phyloP scores from a whole-genome alignment of 108 stramenopile genomes.

The Discostella stelligeroides region DNA sequence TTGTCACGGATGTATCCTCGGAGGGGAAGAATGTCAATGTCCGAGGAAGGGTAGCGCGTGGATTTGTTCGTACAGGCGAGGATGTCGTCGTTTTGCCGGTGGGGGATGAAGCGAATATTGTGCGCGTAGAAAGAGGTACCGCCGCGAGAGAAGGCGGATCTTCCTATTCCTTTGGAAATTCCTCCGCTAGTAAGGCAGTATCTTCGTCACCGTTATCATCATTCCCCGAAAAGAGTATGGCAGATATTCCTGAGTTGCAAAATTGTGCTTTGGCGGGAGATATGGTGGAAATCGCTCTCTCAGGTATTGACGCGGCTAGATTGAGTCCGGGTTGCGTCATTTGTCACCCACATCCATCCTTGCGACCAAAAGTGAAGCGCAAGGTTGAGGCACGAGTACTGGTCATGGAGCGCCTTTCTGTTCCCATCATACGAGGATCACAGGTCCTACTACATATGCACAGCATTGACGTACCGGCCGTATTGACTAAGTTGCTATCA shows the following conservation, averaged over 20 bases:
- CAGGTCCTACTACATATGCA: slow-evolving; percentile 87
- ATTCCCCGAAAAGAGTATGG: slow-evolving; percentile 18
- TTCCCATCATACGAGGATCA: slow-evolving; percentile 75
- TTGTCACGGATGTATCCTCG: slow-evolving; percentile 68
- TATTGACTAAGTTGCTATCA: slow-evolving; percentile 56
- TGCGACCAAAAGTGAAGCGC: slow-evolving; percentile 61
- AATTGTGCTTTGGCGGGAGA: slow-evolving; percentile 86
- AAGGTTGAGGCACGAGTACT: slow-evolving; percentile 60
- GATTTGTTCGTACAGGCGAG: slow-evolving; percentile 71
- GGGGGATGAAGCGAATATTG: slow-evolving; percentile 74
- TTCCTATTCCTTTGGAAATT: slow-evolving; percentile 28
- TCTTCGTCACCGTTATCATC: background rate
- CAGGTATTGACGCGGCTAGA: slow-evolving; percentile 78
- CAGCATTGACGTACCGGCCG: slow-evolving; percentile 74
- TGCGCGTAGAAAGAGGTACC: slow-evolving; percentile 70
- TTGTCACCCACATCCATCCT: slow-evolving; percentile 54
- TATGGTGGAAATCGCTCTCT: slow-evolving; percentile 75
- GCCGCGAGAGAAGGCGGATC: slow-evolving; percentile 42
- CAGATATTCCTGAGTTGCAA: slow-evolving; percentile 46
- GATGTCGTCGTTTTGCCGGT: slow-evolving; percentile 77
- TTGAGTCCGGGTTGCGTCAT: slow-evolving; percentile 81
- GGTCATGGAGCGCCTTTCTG: slow-evolving; percentile 61
- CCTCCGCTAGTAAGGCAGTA: background rate
- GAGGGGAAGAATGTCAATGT: slow-evolving; percentile 79
- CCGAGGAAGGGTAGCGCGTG: slow-evolving; percentile 79